A percentile compares a stretch with the other conserved stretches of the same genome.
These are phyloP conservation scores for Blepharisma stoltei DNA, from an alignment of 73 alveolate genomes.

Conservation along the genomic window DNA sequence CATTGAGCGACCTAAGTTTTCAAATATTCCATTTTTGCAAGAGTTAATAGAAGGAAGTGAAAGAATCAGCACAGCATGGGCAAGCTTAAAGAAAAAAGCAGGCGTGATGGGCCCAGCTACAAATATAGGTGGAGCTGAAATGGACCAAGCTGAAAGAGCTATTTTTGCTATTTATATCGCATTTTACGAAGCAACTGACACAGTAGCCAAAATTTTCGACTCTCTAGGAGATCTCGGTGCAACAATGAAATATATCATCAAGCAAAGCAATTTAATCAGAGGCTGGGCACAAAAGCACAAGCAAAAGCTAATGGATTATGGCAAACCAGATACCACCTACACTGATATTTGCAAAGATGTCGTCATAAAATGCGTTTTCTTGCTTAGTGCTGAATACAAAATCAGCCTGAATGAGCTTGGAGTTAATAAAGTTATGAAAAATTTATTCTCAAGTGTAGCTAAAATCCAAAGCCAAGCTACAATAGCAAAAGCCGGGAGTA, in stretches of 20 bases:
- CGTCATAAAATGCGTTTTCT: slow-evolving; percentile 3
- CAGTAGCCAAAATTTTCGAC: not conserved
- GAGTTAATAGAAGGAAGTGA: slow-evolving; percentile 17
- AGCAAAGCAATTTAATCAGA: not conserved
- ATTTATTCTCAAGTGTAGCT: not conserved
- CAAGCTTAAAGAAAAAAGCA: not conserved
- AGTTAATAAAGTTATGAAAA: slow-evolving; percentile 16
- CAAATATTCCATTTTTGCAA: not conserved
- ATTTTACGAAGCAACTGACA: not conserved
- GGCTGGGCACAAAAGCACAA: slow-evolving; percentile 23
- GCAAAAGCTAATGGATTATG: slow-evolving; percentile 19
- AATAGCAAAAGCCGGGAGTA: not conserved
- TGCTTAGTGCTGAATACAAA: slow-evolving; percentile 20
- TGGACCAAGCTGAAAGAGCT: slow-evolving; percentile 29
- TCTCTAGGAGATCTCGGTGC: not conserved
- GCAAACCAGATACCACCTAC: slow-evolving; percentile 4
- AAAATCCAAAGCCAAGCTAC: not conserved
- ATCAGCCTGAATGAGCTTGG: slow-evolving; percentile 16
- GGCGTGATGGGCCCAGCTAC: not conserved
- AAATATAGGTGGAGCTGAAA: slow-evolving; percentile 23
- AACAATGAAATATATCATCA: not conserved
- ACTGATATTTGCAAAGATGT: not conserved
- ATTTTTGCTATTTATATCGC: slow-evolving; percentile 21
- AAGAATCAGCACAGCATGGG: not conserved
- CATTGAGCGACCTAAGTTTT: not conserved